Percentiles rank a stretch among this genome's conserved stretches.
Evolutionary conservation across 2,329 filamentous ascomycete genomes (phyloP).

Genomic region (Alternaria alternata): DNA sequence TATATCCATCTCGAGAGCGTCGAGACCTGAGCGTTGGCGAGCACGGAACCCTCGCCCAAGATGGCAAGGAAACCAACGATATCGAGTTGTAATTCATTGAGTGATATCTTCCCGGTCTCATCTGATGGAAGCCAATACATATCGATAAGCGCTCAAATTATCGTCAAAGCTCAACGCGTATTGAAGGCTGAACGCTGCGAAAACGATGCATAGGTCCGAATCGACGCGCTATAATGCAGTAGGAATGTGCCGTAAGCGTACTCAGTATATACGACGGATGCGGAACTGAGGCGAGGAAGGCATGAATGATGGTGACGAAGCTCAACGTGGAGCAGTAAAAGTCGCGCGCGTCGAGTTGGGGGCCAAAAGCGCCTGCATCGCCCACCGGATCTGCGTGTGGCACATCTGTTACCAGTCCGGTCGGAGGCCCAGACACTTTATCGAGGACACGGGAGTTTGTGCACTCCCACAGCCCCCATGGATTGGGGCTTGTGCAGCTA

Average conservation of each 20-base stretch:
- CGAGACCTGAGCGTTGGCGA: conserved; percentile 60
- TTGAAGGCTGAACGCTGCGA: conserved; percentile 17
- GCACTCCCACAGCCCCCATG: conserved; percentile 32
- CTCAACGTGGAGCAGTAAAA: conserved; percentile 18
- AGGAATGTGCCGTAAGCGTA: conserved; percentile 13
- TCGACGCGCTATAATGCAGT: conserved; percentile 5
- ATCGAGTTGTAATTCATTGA: conserved; percentile 59
- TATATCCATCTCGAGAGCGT: conserved; percentile 60
- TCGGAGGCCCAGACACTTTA: conserved; percentile 26
- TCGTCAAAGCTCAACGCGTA: conserved; percentile 17
- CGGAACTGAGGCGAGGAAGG: conserved; percentile 15
- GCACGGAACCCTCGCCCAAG: conserved; percentile 60
- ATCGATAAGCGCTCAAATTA: conserved; percentile 4
- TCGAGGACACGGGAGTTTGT: conserved; percentile 18
- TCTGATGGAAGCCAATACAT: conserved; percentile 50
- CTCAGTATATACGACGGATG: conserved; percentile 23
- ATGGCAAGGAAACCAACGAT: conserved; percentile 65
- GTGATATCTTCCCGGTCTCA: conserved; percentile 27
- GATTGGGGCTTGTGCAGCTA: conserved; percentile 19
- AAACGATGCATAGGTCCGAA: conserved; percentile 31
- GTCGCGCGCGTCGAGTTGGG: conserved; percentile 10
- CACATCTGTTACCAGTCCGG: conserved; percentile 24
- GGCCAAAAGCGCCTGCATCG: conserved; percentile 22
- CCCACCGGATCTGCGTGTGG: conserved; percentile 18
- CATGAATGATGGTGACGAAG: conserved; percentile 24